Evolutionary conservation across 179 eudicot genomes (phyloP).

Genomic region (Gypsophila paniculata): DNA sequence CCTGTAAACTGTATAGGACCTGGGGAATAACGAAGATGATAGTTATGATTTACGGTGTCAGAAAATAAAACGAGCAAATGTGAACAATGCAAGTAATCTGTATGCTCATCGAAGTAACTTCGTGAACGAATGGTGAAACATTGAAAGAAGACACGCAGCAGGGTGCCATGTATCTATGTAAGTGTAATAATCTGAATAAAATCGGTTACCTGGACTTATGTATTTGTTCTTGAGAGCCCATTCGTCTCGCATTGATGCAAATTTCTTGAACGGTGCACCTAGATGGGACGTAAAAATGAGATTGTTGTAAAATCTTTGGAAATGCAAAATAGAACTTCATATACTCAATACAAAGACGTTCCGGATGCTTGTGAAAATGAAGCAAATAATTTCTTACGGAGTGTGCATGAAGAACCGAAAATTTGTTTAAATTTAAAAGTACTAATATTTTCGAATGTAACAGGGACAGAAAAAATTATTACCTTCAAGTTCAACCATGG

Average conservation of each 20-base stretch:
- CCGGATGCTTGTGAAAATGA: not conserved
- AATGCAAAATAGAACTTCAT: not conserved
- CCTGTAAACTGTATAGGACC: slow-evolving; percentile 89
- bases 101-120: too few relatives aligned
- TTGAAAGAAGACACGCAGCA: too few relatives aligned
- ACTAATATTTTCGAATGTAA: not conserved
- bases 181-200: too few relatives aligned
- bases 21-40: slow-evolving; percentile 13
- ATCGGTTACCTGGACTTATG: slow-evolving; percentile 73
- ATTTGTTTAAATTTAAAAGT: not conserved
- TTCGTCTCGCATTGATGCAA: slow-evolving; percentile 78
- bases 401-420: not conserved
- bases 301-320: not conserved
- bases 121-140: too few relatives aligned
- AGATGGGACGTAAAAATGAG: slow-evolving; percentile 9
- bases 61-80: too few relatives aligned
- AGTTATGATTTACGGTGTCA: not conserved
- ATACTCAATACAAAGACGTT: not conserved
- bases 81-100: too few relatives aligned
- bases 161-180: too few relatives aligned
- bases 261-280: slow-evolving; percentile 95
- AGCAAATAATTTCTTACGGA: not conserved
- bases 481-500: slow-evolving; percentile 98
- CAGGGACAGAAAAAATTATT: not conserved
- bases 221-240: slow-evolving; percentile 89